Percentiles rank a stretch among this genome's conserved stretches.
Conservation (phyloP, 2,329 filamentous ascomycete species). For the Colletotrichum brevisporum region DNA sequence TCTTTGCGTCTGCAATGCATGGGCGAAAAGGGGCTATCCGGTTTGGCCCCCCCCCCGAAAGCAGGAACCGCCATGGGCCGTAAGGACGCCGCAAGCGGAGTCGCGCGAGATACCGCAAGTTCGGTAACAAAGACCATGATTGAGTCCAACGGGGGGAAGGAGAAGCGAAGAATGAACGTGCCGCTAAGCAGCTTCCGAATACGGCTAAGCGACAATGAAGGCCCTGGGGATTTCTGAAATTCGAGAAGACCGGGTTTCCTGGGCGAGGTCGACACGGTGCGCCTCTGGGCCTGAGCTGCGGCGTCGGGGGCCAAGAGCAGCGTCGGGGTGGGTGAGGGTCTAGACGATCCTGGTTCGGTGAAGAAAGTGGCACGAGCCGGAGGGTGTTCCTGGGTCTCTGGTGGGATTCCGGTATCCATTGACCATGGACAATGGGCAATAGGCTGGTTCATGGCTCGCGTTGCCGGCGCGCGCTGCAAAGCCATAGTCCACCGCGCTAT, state of each 20-base stretch:
- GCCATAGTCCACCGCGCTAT: neutral
- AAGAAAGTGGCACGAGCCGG: constrained; percentile 33
- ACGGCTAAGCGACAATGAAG: constrained; percentile 4
- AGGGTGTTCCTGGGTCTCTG: constrained; percentile 5
- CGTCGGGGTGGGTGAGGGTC: constrained; percentile 19
- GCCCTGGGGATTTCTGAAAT: constrained; percentile 7
- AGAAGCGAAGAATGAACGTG: neutral
- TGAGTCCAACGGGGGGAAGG: constrained; percentile 8
- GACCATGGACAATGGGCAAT: neutral
- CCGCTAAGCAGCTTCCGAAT: constrained; percentile 18
- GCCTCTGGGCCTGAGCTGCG: constrained; percentile 8
- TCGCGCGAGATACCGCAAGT: neutral
- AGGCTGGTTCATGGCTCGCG: too few species aligned
- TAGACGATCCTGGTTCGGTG: constrained; percentile 14
- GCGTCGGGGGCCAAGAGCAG: constrained; percentile 19
- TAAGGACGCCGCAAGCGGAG: constrained; percentile 28
- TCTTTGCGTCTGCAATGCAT: constrained; percentile 1
- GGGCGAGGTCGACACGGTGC: constrained; percentile 23
- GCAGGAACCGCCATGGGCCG: constrained; percentile 4
- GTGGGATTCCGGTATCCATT: neutral
- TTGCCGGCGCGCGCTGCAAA: neutral
- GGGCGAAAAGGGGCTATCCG: constrained; percentile 15
- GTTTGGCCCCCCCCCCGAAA: constrained; percentile 6
- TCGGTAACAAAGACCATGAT: constrained; percentile 19
- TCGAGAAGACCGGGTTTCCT: constrained; percentile 27